Evolutionary conservation across 139 green algal genomes (phyloP).

Genomic region (Mychonastes homosphaera): DNA sequence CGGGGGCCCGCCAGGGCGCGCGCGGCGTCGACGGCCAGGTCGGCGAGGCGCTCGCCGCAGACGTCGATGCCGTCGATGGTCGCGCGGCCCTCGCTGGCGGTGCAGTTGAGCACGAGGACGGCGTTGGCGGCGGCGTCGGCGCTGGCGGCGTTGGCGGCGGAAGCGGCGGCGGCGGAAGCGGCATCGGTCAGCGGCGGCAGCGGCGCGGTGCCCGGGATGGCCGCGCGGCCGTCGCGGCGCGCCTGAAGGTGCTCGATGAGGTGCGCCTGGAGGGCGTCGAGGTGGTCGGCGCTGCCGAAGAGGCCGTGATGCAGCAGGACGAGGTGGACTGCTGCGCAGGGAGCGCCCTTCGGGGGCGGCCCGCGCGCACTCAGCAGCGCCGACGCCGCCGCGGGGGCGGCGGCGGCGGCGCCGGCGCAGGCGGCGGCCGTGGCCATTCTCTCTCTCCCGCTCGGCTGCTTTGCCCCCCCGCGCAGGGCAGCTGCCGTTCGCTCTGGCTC

Average conservation of each 20-base stretch:
- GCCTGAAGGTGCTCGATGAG: background rate
- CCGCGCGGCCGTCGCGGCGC: background rate
- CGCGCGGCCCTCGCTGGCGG: background rate
- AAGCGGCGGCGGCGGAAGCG: too few relatives aligned
- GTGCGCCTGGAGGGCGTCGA: background rate
- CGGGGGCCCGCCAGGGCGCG: background rate
- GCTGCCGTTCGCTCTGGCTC: too few relatives aligned
- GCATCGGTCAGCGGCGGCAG: background rate
- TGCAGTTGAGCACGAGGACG: background rate
- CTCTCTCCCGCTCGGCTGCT: too few relatives aligned
- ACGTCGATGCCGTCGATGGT: conserved; percentile 10
- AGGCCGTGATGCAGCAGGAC: conserved; percentile 11
- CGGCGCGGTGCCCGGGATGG: background rate
- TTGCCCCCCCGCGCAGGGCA: too few relatives aligned
- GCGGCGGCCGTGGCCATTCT: too few relatives aligned
- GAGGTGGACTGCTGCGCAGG: conserved; percentile 10
- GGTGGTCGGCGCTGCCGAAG: background rate
- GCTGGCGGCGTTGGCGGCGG: background rate
- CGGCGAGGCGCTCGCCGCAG: conserved; percentile 4
- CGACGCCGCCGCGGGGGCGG: too few relatives aligned
- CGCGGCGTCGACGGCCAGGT: conserved; percentile 2
- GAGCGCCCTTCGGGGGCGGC: too few relatives aligned
- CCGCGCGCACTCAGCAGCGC: too few relatives aligned
- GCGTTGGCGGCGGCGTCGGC: background rate
- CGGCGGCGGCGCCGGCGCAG: too few relatives aligned